A percentile compares a stretch with the other conserved stretches of the same genome.
Evolutionary conservation across 2,329 filamentous ascomycete genomes (phyloP).

Genomic region (Aureobasidium pullulans): DNA sequence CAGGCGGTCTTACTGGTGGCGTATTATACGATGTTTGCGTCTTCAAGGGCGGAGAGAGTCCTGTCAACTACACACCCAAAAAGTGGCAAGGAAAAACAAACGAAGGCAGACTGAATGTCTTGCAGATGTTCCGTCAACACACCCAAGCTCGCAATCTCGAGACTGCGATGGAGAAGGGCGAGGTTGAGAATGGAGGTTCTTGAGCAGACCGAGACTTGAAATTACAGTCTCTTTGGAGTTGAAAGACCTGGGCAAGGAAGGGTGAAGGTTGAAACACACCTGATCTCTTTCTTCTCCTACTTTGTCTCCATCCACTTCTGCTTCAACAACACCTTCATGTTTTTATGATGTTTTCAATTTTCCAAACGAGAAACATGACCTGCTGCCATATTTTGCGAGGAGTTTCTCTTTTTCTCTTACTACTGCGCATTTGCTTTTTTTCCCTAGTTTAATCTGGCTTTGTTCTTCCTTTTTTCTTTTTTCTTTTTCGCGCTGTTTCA

Average conservation of each 20-base stretch:
- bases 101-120: conserved; percentile 17
- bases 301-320: not conserved
- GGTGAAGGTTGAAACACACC: not conserved
- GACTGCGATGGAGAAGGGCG: conserved; percentile 8
- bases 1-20: conserved; percentile 37
- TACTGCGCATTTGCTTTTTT: no score
- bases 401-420: not conserved
- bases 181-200: conserved; percentile 9
- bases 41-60: conserved; percentile 43
- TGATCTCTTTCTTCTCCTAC: not conserved
- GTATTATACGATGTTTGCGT: conserved; percentile 45
- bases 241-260: not conserved
- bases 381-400: not conserved
- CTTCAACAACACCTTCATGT: not conserved
- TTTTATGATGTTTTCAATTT: not conserved
- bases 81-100: conserved; percentile 21
- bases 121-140: conserved; percentile 17
- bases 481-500: no score
- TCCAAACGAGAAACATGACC: conserved; percentile 7
- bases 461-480: not conserved
- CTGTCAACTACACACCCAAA: conserved; percentile 41
- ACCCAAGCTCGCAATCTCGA: not conserved
- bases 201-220: not conserved
- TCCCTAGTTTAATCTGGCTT: not conserved
- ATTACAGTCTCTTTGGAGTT: not conserved